These are phyloP conservation scores for Wickerhamomyces kurtzmanii DNA, from an alignment of 805 yeast genomes.

Conservation along the genomic window DNA sequence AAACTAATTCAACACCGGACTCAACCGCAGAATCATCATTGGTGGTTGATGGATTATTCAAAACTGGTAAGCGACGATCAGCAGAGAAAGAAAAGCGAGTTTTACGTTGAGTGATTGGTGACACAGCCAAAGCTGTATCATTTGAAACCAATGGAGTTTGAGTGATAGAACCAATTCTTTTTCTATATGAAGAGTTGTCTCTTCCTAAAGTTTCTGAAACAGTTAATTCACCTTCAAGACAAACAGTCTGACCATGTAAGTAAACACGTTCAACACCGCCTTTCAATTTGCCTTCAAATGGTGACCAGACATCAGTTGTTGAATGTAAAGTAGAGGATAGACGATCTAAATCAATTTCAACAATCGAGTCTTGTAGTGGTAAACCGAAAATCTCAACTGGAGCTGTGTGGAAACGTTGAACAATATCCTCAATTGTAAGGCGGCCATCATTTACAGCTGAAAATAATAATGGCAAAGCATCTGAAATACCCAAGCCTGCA, in stretches of 20 bases:
- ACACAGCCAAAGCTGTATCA: slow-evolving; percentile 24
- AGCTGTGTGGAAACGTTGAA: slow-evolving; percentile 63
- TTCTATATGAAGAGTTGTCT: slow-evolving; percentile 18
- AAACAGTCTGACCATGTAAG: slow-evolving; percentile 67
- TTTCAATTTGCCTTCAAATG: slow-evolving; percentile 45
- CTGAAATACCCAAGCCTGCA: slow-evolving; percentile 73
- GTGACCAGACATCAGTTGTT: slow-evolving; percentile 39
- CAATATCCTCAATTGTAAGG: slow-evolving; percentile 64
- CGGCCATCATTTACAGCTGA: slow-evolving; percentile 70
- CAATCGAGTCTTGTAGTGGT: slow-evolving; percentile 67
- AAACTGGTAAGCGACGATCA: slow-evolving; percentile 28
- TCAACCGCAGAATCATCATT: slow-evolving; percentile 24
- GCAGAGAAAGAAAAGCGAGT: slow-evolving; percentile 44
- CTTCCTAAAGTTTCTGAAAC: slow-evolving; percentile 51
- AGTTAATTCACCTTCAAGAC: slow-evolving; percentile 73
- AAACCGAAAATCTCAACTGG: slow-evolving; percentile 79
- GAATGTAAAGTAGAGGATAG: slow-evolving; percentile 29
- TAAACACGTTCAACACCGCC: slow-evolving; percentile 90
- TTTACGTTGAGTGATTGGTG: slow-evolving; percentile 23
- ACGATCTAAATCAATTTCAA: slow-evolving; percentile 82
- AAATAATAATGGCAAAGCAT: slow-evolving; percentile 73
- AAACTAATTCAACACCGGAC: slow-evolving; percentile 61
- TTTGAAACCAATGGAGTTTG: slow-evolving; percentile 10
- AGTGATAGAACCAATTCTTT: slow-evolving; percentile 16
- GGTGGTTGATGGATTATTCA: slow-evolving; percentile 23